A percentile compares a stretch with the other conserved stretches of the same genome.
These are phyloP conservation scores for Micractinium sp. DNA, from an alignment of 139 green algal species.

Conservation along the genomic window DNA sequence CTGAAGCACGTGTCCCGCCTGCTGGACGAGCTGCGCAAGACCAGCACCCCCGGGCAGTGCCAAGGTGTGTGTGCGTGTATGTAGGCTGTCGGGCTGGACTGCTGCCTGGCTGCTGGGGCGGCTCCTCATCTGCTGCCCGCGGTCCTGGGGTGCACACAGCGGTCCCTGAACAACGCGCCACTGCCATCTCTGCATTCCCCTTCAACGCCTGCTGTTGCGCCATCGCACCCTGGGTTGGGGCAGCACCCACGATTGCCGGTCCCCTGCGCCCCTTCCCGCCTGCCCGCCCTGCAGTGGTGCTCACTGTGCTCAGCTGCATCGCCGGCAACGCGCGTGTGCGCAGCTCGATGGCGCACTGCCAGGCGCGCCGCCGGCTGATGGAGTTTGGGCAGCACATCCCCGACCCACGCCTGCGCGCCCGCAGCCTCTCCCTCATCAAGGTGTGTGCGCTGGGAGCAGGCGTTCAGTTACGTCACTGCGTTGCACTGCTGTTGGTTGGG, in stretches of 20 bases:
- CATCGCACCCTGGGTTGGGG: not conserved
- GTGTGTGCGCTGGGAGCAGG: not conserved
- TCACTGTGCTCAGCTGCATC: conserved; percentile 51
- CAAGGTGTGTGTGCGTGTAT: conserved; percentile 28
- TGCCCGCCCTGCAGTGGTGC: conserved; percentile 25
- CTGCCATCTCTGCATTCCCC: too few relatives aligned
- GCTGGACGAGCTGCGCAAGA: conserved; percentile 17
- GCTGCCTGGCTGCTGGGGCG: not conserved
- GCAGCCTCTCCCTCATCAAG: conserved; percentile 42
- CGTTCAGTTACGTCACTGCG: too few relatives aligned
- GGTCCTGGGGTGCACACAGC: not conserved
- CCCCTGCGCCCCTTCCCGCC: not conserved
- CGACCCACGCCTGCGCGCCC: conserved; percentile 34
- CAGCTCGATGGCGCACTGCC: not conserved
- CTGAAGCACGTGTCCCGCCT: not conserved
- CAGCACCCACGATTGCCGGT: not conserved
- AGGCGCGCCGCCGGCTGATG: conserved; percentile 16
- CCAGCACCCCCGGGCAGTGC: conserved; percentile 28
- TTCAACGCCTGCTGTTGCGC: not conserved
- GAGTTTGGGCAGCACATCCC: conserved; percentile 34
- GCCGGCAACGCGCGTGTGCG: conserved; percentile 18
- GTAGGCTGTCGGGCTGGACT: not conserved
- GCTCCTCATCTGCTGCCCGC: not conserved
- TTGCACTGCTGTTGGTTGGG: too few relatives aligned
- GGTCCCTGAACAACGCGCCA: too few relatives aligned